Evolutionary conservation across 257 asterid species (phyloP), one percentile per base, ranked within the genome.

Genomic region (Verbena officinalis): DNA sequence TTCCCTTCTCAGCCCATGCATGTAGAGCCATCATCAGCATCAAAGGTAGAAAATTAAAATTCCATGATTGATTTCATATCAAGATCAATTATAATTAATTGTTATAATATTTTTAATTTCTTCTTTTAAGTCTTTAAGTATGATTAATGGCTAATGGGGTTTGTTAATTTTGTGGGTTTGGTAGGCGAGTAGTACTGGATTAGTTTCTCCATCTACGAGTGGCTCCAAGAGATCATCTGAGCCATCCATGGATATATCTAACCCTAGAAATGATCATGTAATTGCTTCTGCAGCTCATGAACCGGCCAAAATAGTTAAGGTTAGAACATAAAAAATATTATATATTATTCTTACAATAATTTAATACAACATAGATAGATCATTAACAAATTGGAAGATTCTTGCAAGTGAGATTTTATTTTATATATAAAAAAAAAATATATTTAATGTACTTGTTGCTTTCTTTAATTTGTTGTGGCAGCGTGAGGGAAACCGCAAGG

Each of bases 1-100:
- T 91, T 91, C 67, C 96, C 98, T 22, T 88, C 98, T 20, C 85
- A 86, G 58, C 98, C 95, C 83, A 88, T 91, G 96, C 98, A 91
- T 80, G 93, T 76, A 38, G 84, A 76, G 51, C 83, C 89, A 68
- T 79, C 91, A 38, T 39, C 83, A 53, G 49, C 86, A 70, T 42
- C 83, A 44, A 84, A 80, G 90, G 95, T 84, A 77, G 50, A n/a
- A 44, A 44, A 44, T n/a, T 5, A 0, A 48, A 36, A n/a, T n/a
- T n/a, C 65, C 38, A 44, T 64, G 70, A 39, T 11, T 46, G 11
- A 33, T 59, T 17, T 50, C 17, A 2, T 6, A 14, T 50, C n/a
- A n/a, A n/a, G n/a, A n/a, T n/a, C n/a, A n/a, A n/a, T n/a, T n/a
- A n/a, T n/a, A n/a, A n/a, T n/a, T n/a, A n/a, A n/a, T n/a, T n/a